Percentiles rank a stretch among this genome's conserved stretches.
Conservation (phyloP, 805 yeast species). For the Candida montana region DNA sequence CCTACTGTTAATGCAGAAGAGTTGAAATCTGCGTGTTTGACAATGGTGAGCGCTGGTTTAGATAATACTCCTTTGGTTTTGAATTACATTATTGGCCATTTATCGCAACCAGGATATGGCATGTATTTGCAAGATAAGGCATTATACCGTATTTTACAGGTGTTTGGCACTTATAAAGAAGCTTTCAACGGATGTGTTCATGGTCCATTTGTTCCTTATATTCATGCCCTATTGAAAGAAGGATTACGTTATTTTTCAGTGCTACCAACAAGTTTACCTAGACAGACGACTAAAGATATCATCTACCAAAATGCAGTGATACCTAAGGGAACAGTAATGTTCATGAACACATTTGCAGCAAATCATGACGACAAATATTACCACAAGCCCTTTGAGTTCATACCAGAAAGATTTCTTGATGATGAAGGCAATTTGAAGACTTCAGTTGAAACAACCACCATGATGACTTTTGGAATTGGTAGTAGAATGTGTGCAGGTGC, state of each 20-base stretch:
- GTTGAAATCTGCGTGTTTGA: constrained; percentile 55
- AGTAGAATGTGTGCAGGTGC: constrained; percentile 69
- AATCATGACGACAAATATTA: constrained; percentile 53
- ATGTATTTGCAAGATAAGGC: constrained; percentile 40
- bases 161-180: constrained; percentile 26
- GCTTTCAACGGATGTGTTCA: constrained; percentile 33
- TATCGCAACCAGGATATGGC: constrained; percentile 40
- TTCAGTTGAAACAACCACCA: constrained; percentile 10
- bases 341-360: constrained; percentile 68
- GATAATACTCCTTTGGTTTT: constrained; percentile 66
- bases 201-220: constrained; percentile 37
- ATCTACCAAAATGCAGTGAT: constrained; percentile 34
- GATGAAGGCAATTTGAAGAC: constrained; percentile 15
- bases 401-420: constrained; percentile 50
- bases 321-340: constrained; percentile 50
- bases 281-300: constrained; percentile 52
- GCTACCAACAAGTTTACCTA: constrained; percentile 61
- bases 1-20: constrained; percentile 34
- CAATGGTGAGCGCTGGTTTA: constrained; percentile 76
- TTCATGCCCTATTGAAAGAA: constrained; percentile 57
- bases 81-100: constrained; percentile 54
- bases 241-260: constrained; percentile 59
- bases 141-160: constrained; percentile 31
- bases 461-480: constrained; percentile 66
- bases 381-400: constrained; percentile 39